These are phyloP conservation scores for Baudoinia panamericana DNA, from an alignment of 495 filamentous ascomycete genomes.

Conservation along the genomic window DNA sequence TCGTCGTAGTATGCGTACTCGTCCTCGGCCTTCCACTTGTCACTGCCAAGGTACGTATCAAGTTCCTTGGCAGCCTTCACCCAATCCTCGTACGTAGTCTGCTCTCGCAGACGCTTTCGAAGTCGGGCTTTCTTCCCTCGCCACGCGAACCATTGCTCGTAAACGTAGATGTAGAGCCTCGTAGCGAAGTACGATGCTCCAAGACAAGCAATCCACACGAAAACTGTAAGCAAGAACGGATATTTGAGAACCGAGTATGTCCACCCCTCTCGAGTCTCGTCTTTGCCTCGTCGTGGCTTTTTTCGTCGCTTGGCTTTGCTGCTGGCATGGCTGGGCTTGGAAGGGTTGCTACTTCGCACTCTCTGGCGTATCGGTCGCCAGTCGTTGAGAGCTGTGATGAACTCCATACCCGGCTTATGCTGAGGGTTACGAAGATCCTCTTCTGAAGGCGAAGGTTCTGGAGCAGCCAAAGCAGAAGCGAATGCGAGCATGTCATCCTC, in stretches of 20 bases:
- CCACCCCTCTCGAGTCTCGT: slow-evolving; percentile 90
- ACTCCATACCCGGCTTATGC: slow-evolving; percentile 15
- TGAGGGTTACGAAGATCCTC: slow-evolving; percentile 27
- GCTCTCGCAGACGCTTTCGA: slow-evolving; percentile 52
- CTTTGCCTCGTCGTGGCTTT: slow-evolving; percentile 39
- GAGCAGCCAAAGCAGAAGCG: slow-evolving; percentile 30
- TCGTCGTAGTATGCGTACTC: slow-evolving; percentile 93
- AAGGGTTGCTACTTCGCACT: slow-evolving; percentile 21
- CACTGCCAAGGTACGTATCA: slow-evolving; percentile 70
- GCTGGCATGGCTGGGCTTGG: not conserved
- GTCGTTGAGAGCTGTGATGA: slow-evolving; percentile 37
- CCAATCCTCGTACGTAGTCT: slow-evolving; percentile 72
- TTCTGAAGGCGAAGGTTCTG: slow-evolving; percentile 29
- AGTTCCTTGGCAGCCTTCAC: slow-evolving; percentile 59
- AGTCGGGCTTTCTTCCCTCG: slow-evolving; percentile 58
- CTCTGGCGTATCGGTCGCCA: slow-evolving; percentile 34
- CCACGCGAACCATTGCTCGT: slow-evolving; percentile 69
- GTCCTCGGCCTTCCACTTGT: slow-evolving; percentile 72
- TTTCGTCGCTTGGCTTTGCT: slow-evolving; percentile 24
- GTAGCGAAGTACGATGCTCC: slow-evolving; percentile 62
- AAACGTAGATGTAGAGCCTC: slow-evolving; percentile 75
- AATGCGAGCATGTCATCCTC: slow-evolving; percentile 30
- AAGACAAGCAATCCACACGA: slow-evolving; percentile 62
- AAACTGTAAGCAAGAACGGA: slow-evolving; percentile 69
- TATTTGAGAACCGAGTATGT: slow-evolving; percentile 80